Conservation (phyloP, 805 yeast genomes). For the Kodamaea fukazawae region DNA sequence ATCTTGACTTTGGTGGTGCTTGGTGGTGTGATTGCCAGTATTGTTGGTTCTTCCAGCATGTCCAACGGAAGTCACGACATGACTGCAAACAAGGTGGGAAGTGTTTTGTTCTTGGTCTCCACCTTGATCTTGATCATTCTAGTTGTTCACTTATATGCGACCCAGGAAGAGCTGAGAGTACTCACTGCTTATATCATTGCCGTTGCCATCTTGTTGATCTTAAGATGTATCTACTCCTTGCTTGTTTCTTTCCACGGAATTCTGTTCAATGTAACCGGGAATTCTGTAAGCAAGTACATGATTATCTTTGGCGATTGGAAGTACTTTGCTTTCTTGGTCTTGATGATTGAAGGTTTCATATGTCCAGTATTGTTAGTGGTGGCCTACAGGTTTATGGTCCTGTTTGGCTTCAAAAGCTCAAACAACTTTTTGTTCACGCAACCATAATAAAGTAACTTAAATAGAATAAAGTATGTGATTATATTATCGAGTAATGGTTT, state of each 20-base stretch:
- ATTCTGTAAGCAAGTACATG: neutral
- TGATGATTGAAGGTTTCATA: neutral
- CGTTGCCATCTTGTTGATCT: neutral
- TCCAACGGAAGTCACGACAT: neutral
- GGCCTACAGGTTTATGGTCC: no score
- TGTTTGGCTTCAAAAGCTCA: no score
- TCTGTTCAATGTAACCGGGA: neutral
- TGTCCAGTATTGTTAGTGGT: no score
- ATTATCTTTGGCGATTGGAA: neutral
- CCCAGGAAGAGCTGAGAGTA: neutral
- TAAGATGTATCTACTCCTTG: conserved; percentile 2
- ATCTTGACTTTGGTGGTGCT: neutral
- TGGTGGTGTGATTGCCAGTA: neutral
- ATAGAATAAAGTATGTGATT: no score
- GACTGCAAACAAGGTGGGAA: neutral
- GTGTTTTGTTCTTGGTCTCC: neutral
- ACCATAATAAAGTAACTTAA: no score
- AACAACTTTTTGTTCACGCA: no score
- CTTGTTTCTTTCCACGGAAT: neutral
- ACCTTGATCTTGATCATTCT: neutral
- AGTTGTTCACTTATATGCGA: neutral
- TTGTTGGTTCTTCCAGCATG: neutral
- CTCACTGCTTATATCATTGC: neutral
- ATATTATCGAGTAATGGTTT: no score
- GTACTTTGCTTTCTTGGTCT: conserved; percentile 1